Percentiles rank a stretch among this genome's conserved stretches.
Evolutionary conservation across 2,329 filamentous ascomycete species (phyloP).

Genomic region (Exophiala oligosperma): DNA sequence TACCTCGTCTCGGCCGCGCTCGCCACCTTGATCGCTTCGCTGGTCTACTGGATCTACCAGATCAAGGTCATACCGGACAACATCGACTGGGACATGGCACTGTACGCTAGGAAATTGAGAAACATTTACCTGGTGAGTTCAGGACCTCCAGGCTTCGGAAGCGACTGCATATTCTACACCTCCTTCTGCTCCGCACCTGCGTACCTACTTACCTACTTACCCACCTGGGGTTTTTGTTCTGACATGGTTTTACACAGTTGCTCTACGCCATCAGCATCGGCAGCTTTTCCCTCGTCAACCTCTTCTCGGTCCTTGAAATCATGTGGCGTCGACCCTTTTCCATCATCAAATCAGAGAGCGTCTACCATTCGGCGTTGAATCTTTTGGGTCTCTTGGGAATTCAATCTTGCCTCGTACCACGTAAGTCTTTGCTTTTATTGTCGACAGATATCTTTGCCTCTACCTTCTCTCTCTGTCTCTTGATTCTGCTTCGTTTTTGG

Average conservation of each 20-base stretch:
- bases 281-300: conserved; percentile 20
- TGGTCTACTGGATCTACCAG: conserved; percentile 18
- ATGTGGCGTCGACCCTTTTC: conserved; percentile 19
- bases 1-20: conserved; percentile 15
- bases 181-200: no score
- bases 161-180: no score
- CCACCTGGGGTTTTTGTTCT: no score
- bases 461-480: no score
- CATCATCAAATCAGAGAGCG: conserved; percentile 11
- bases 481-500: no score
- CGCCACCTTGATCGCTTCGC: conserved; percentile 4
- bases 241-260: no score
- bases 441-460: no score
- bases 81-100: background rate
- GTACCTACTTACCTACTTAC: no score
- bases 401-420: conserved; percentile 23
- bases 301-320: conserved; percentile 18
- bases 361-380: conserved; percentile 23
- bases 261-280: conserved; percentile 19
- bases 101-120: background rate
- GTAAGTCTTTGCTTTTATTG: conserved; percentile 6
- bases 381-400: conserved; percentile 21
- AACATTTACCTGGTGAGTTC: conserved; percentile 6
- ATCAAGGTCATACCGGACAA: conserved; percentile 5
- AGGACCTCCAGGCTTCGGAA: no score